Base-by-base conservation (phyloP, 352 stramenopile genomes). In the Globisporangium takayamanum region DNA sequence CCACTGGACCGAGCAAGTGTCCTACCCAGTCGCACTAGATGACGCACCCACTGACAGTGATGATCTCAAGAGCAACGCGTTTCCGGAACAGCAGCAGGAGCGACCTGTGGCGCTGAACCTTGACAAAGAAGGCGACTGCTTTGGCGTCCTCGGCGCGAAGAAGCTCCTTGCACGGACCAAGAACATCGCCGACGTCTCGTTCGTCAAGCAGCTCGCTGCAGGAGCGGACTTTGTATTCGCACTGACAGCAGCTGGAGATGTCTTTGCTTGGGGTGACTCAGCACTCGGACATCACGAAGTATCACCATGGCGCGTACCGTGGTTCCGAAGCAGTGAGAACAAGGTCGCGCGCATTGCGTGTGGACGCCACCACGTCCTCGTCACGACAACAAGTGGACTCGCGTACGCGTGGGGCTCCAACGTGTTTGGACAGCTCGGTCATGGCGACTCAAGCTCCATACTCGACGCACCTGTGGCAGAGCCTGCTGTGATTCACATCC, bases 351-450 rank as follows among this genome's bases (percentile, higher is more conserved):
- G 71, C 2, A 57, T 90, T 5, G 62, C 67, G 1, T 89, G 78
- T 50, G 83, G 83, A 1, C 57, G 54, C 1, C 52, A 70, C 16
- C 83, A 92, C 46, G 65, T 71, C 0, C 15, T 88, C 1, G 57
- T 53, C 0, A 39, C 78, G 0, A 72, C 69, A 5, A 50, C 55
- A 10, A 25, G 57, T 8, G 72, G 73, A 16, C 55, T 36, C 8
- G 65, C 87, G 8, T 84, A 75, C n/a, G 61, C 67, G 5, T 92
- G 80, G 80, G 83, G 83, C 3, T 77, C 72, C 6, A 89, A 89
- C 42, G 50, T 82, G 15, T 78, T 87, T 47, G 83, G 83, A 0
- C 83, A 92, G 39, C 74, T 92, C 11, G 83, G 83, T 5, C 59
- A 74, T 8, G 64, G 70, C 26, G 25, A 56, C 3, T 52, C 73